Conservation (phyloP, 345 rosid genomes). For the Xanthoceras sorbifolium region DNA sequence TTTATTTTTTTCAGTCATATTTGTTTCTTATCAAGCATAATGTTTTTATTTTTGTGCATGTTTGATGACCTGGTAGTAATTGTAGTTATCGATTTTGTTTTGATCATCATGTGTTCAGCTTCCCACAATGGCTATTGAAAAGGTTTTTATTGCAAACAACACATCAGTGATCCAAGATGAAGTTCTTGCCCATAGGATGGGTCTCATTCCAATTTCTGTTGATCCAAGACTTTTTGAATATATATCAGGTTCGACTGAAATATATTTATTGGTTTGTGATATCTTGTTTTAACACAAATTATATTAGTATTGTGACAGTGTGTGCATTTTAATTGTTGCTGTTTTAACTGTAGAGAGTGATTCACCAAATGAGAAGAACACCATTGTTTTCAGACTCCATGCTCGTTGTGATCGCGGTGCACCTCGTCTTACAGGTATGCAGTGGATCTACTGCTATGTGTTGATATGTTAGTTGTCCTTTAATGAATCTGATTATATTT, state of each 20-base stretch:
- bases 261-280: constrained; percentile 4
- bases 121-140: constrained; percentile 97
- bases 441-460: constrained; percentile 9
- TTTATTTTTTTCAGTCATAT: not conserved
- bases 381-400: constrained; percentile 92
- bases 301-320: not conserved
- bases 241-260: constrained; percentile 59
- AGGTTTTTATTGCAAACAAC: constrained; percentile 83
- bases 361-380: constrained; percentile 83
- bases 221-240: constrained; percentile 91
- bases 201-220: constrained; percentile 77
- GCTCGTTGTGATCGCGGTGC: constrained; percentile 47
- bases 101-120: constrained; percentile 42
- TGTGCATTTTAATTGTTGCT: not conserved
- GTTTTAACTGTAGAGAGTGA: constrained; percentile 56
- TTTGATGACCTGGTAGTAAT: not conserved
- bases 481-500: not conserved
- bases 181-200: constrained; percentile 93
- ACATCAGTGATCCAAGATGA: constrained; percentile 88
- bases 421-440: constrained; percentile 61
- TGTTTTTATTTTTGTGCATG: not conserved
- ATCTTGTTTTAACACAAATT: not conserved
- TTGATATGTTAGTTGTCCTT: not conserved
- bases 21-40: not conserved
- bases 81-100: constrained; percentile 9